Evolutionary conservation across 305 asterid species (phyloP), one percentile per base, ranked within the genome.

Genomic region (Petunia hybrid): DNA sequence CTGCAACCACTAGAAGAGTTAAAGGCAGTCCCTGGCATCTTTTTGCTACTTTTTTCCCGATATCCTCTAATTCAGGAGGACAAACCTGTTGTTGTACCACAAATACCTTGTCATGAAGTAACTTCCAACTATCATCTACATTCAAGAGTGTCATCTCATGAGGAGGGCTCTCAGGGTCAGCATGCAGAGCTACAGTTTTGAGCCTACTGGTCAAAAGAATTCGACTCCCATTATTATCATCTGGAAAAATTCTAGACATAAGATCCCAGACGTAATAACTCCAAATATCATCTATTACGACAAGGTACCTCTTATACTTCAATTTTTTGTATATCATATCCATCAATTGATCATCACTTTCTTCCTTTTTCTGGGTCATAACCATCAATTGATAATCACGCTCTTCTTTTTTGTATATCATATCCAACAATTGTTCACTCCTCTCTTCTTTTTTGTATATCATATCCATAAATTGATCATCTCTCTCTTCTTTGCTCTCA

Each of bases 221-320:
- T 57, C 63, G 68, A 43, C 83, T 69, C 9, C 80, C 80, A 71
- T 69, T 70, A 6, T n/a, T 45, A 14, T 71, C 84, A 59, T 81
- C 55, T 2, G 84, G 80, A 8, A 81, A 81, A 74, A 7, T 45
- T 10, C 5, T 61, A 16, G 35, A 59, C 9, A 81, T 6, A 8
- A n/a, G 31, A 60, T 74, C 16, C 84, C 60, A 71, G 6, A 73
- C 41, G 1, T 53, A 13, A 9, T 10, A 6, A 48, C 53, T 39
- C 79, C 79, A 55, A 31, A 75, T 55, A 35, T 62, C 39, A 43
- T 81, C 84, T 36, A 81, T 60, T 38, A 81, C 80, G 62, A 81
- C 51, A 9, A 81, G 74, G 31, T 81, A 81, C 39, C 80, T 74
- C 65, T 76, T 78, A 51, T 67, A 80, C 56, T 82, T 82, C 42